These are phyloP conservation scores for Leersia perrieri DNA, from an alignment of 176 grass and related monocot genomes.

Conservation along the genomic window DNA sequence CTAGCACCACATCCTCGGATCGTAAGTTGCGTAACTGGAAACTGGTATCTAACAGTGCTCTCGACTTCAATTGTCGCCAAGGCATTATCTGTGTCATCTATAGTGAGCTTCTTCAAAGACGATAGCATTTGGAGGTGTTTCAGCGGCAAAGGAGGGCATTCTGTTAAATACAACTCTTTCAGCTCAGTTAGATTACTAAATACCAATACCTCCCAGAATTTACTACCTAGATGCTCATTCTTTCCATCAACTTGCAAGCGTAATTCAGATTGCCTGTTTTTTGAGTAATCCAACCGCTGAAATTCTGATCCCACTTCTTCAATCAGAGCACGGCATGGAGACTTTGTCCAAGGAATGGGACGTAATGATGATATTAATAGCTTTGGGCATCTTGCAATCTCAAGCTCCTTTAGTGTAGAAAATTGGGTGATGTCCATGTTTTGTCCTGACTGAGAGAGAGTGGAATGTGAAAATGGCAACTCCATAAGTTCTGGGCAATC, in stretches of 20 bases:
- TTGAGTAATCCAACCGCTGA: accelerated
- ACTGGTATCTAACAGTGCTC: background rate
- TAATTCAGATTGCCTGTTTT: accelerated
- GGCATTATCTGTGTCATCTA: accelerated
- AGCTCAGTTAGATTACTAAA: background rate
- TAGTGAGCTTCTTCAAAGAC: accelerated
- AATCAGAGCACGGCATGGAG: background rate
- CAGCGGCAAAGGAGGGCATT: background rate
- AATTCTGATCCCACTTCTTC: background rate
- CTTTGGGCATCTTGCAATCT: background rate
- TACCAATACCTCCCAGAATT: background rate
- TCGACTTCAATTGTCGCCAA: background rate
- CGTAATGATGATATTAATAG: background rate
- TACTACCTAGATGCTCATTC: accelerated
- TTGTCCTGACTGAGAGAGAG: too few relatives aligned
- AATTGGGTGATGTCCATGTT: background rate
- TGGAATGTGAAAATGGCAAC: conserved; percentile 3
- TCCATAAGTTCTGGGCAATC: background rate
- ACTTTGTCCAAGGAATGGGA: background rate
- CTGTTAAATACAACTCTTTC: accelerated
- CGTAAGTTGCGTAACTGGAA: accelerated
- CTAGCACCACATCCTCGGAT: accelerated
- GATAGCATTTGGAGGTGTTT: background rate
- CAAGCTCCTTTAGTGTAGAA: background rate
- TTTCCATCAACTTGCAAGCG: accelerated